These are phyloP conservation scores for Rhizopogon sp. DNA, from an alignment of 768 basidiomycete genomes.

Conservation along the genomic window DNA sequence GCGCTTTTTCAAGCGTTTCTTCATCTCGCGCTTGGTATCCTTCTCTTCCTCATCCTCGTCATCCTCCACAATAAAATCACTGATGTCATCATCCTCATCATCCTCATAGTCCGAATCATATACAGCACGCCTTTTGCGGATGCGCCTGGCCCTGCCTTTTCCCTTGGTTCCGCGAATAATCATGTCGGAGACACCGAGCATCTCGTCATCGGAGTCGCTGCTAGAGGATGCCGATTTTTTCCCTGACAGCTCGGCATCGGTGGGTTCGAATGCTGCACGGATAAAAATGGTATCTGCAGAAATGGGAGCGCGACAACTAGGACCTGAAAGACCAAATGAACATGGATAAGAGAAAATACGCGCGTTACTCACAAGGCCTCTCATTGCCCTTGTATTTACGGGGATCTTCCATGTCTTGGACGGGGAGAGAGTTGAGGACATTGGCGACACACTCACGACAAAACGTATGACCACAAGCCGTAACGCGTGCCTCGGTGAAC, in stretches of 20 bases:
- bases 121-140: constrained; percentile 16
- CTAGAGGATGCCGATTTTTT: not conserved
- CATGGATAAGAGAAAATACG: not conserved
- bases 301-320: constrained; percentile 55
- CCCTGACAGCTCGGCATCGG: constrained; percentile 36
- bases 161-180: constrained; percentile 6
- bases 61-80: constrained; percentile 48
- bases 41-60: constrained; percentile 55
- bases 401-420: constrained; percentile 31
- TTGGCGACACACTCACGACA: constrained; percentile 56
- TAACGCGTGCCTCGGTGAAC: constrained; percentile 49
- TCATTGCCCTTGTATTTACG: constrained; percentile 36
- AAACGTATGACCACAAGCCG: constrained; percentile 57
- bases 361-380: constrained; percentile 41
- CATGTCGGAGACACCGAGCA: constrained; percentile 20
- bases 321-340: constrained; percentile 33
- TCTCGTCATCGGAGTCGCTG: constrained; percentile 29
- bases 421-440: constrained; percentile 36
- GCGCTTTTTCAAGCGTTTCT: constrained; percentile 32
- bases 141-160: constrained; percentile 21
- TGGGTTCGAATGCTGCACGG: constrained; percentile 57
- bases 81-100: constrained; percentile 38
- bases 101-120: constrained; percentile 25
- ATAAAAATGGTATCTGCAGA: constrained; percentile 44
- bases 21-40: constrained; percentile 35